A percentile compares a stretch with the other conserved stretches of the same genome.
These are phyloP conservation scores for Russula brevipes DNA, from an alignment of 768 basidiomycete genomes.

Conservation along the genomic window DNA sequence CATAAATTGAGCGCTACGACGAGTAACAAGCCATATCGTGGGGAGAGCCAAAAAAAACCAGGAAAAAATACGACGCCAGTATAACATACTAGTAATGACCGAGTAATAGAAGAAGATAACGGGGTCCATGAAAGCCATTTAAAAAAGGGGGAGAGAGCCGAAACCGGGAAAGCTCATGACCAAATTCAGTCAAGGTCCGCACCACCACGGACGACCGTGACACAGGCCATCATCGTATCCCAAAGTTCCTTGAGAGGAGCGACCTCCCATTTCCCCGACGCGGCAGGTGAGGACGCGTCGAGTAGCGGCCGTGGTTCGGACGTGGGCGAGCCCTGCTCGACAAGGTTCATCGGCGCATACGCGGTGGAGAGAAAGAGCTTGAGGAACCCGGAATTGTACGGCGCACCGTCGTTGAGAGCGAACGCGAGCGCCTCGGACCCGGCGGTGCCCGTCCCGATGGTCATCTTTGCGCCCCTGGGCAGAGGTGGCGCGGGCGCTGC, in stretches of 20 bases:
- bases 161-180: not conserved
- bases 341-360: slow-evolving; percentile 44
- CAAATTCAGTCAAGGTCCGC: not conserved
- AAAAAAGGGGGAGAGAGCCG: not conserved
- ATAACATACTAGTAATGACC: not conserved
- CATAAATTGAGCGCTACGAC: not conserved
- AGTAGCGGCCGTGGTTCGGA: not conserved
- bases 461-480: slow-evolving; percentile 39
- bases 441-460: slow-evolving; percentile 37
- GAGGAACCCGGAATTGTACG: slow-evolving; percentile 46
- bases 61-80: not conserved
- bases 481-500: slow-evolving; percentile 40
- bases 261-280: slow-evolving; percentile 2
- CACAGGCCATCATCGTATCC: slow-evolving; percentile 32
- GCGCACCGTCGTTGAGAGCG: slow-evolving; percentile 34
- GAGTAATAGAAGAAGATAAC: not conserved
- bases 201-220: slow-evolving; percentile 29
- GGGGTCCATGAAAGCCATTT: not conserved
- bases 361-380: slow-evolving; percentile 54
- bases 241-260: slow-evolving; percentile 27
- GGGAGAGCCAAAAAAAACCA: not conserved
- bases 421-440: slow-evolving; percentile 48
- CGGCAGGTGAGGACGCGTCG: not conserved
- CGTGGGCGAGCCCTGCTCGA: slow-evolving; percentile 41
- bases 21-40: not conserved